A percentile compares a stretch with the other conserved stretches of the same genome.
Conservation (phyloP, 768 basidiomycete species). For the Lentinula guzmanii region DNA sequence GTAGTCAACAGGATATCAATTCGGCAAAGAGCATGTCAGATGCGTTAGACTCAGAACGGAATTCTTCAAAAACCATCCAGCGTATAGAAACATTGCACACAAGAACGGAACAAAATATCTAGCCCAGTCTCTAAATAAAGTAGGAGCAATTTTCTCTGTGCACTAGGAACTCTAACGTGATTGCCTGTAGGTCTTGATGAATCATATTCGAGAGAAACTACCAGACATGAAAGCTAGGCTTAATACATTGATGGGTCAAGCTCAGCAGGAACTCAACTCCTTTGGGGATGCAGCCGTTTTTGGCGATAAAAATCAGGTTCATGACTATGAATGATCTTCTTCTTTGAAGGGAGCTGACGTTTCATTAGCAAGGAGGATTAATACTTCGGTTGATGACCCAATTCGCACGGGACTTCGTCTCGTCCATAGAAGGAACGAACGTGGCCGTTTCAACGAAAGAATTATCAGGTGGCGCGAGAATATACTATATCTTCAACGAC, state of each 20-base stretch:
- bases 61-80: constrained; percentile 86
- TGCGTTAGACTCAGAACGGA: constrained; percentile 81
- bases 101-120: constrained; percentile 97
- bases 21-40: constrained; percentile 79
- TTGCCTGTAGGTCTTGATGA: constrained; percentile 71
- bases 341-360: not conserved
- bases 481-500: constrained; percentile 99
- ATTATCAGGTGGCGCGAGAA: constrained; percentile 93
- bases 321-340: constrained; percentile 10
- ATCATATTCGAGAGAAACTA: constrained; percentile 96
- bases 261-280: constrained; percentile 95
- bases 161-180: not conserved
- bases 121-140: constrained; percentile 91
- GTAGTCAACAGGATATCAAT: constrained; percentile 97
- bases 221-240: constrained; percentile 99
- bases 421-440: constrained; percentile 96
- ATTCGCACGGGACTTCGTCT: constrained; percentile 94
- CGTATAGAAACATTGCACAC: constrained; percentile 93
- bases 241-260: constrained; percentile 98
- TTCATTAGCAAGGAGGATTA: constrained; percentile 69
- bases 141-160: constrained; percentile 25
- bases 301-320: constrained; percentile 83
- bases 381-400: constrained; percentile 97
- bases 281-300: constrained; percentile 92
- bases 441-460: constrained; percentile 97